Evolutionary conservation across 345 rosid species (phyloP).

Genomic region (Luvunga scandens): DNA sequence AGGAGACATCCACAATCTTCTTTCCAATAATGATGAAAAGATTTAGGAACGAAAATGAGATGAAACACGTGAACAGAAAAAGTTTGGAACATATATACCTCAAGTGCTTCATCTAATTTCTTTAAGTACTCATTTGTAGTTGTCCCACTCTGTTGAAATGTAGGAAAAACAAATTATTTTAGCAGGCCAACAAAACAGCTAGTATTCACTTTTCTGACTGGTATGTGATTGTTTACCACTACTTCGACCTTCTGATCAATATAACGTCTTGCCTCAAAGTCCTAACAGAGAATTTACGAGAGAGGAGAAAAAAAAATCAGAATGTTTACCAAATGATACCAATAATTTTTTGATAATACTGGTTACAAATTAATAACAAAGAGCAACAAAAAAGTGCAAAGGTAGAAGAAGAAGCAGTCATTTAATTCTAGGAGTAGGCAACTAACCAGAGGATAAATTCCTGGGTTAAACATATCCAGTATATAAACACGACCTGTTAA

Average conservation of each 20-base stretch:
- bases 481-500: conserved; percentile 75
- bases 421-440: conserved; percentile 14
- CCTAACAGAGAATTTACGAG: conserved; percentile 34
- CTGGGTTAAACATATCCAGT: conserved; percentile 86
- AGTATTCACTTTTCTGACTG: conserved; percentile 1
- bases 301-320: conserved; percentile 11
- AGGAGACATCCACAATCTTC: neutral
- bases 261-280: conserved; percentile 66
- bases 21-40: neutral
- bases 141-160: conserved; percentile 67
- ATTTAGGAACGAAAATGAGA: conserved; percentile 3
- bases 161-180: conserved; percentile 7
- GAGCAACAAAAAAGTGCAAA: neutral
- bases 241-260: conserved; percentile 85
- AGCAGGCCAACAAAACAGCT: conserved; percentile 7
- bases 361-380: conserved; percentile 7
- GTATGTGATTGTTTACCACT: conserved; percentile 39
- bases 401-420: neutral
- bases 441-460: conserved; percentile 87
- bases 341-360: neutral
- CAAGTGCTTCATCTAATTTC: conserved; percentile 81
- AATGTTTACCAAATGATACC: neutral
- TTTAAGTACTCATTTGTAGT: conserved; percentile 63
- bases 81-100: conserved; percentile 40
- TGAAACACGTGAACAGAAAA: conserved; percentile 1